Evolutionary conservation across 2,329 filamentous ascomycete genomes (phyloP).

Genomic region (Blumeria hordei): DNA sequence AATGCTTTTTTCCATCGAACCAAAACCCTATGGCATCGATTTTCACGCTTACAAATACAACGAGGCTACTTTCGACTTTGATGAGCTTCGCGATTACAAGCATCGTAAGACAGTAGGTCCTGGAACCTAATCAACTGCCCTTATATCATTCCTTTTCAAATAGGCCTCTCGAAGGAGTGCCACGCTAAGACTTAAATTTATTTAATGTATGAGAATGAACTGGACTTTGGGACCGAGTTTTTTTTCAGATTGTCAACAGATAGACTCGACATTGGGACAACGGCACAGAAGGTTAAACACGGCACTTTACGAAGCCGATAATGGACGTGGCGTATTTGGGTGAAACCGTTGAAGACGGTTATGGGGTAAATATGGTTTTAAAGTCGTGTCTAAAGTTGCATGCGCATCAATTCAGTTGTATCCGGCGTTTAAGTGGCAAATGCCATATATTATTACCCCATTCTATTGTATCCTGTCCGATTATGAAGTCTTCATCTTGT

Average conservation of each 20-base stretch:
- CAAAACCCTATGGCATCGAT: conserved; percentile 91
- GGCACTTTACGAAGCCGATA: background rate
- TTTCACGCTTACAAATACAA: conserved; percentile 93
- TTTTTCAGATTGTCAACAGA: background rate
- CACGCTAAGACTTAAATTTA: background rate
- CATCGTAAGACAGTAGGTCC: conserved; percentile 27
- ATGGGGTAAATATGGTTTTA: too few species aligned
- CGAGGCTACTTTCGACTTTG: conserved; percentile 52
- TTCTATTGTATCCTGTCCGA: too few species aligned
- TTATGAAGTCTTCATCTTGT: too few species aligned
- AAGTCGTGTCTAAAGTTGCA: too few species aligned
- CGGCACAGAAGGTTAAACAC: background rate
- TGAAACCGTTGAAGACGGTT: too few species aligned
- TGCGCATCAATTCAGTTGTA: too few species aligned
- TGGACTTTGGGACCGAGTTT: background rate
- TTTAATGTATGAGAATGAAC: too few species aligned
- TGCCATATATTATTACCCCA: too few species aligned
- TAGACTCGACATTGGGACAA: background rate
- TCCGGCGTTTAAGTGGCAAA: too few species aligned
- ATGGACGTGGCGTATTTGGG: too few species aligned
- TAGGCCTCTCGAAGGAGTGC: background rate
- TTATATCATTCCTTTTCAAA: background rate
- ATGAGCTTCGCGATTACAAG: conserved; percentile 65
- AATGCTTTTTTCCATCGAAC: conserved; percentile 84
- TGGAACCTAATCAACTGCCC: background rate